phyloP scores from a whole-genome alignment of 108 stramenopile species.

The Skeletonema marinoi region DNA sequence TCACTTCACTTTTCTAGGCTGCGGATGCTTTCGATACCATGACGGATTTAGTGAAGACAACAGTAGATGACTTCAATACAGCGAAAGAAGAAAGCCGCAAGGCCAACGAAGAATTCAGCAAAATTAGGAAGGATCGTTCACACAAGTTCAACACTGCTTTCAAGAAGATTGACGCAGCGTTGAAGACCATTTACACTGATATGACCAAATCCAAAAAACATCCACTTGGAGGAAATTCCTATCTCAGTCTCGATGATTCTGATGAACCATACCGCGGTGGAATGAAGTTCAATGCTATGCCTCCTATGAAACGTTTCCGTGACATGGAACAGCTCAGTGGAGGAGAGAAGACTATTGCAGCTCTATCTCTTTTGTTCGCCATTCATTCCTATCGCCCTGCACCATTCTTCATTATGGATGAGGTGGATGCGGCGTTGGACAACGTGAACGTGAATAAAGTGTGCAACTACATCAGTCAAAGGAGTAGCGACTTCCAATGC shows the following conservation, averaged over 20 bases:
- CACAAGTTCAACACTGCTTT: slow-evolving; percentile 89
- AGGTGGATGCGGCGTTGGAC: slow-evolving; percentile 91
- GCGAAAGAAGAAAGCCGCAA: slow-evolving; percentile 76
- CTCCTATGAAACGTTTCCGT: slow-evolving; percentile 98
- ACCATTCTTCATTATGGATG: slow-evolving; percentile 99
- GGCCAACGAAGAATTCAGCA: slow-evolving; percentile 76
- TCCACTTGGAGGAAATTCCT: slow-evolving; percentile 94
- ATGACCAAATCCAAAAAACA: slow-evolving; percentile 92
- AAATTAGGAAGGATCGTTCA: slow-evolving; percentile 70
- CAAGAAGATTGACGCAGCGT: slow-evolving; percentile 83
- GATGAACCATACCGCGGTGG: slow-evolving; percentile 98
- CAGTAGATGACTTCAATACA: slow-evolving; percentile 77
- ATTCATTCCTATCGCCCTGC: slow-evolving; percentile 95
- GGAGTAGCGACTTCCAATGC: slow-evolving; percentile 94
- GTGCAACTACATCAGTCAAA: slow-evolving; percentile 96
- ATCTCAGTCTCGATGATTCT: slow-evolving; percentile 88
- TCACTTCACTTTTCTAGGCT: slow-evolving; percentile 54
- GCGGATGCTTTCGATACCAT: slow-evolving; percentile 82
- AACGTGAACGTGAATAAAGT: slow-evolving; percentile 98
- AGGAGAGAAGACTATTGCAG: slow-evolving; percentile 99
- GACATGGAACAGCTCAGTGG: slow-evolving; percentile 99
- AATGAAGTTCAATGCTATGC: slow-evolving; percentile 99
- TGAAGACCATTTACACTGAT: slow-evolving; percentile 95
- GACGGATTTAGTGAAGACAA: slow-evolving; percentile 73
- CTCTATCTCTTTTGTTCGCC: slow-evolving; percentile 97